Conservation (phyloP, 768 basidiomycete genomes). For the Russula vinacea region DNA sequence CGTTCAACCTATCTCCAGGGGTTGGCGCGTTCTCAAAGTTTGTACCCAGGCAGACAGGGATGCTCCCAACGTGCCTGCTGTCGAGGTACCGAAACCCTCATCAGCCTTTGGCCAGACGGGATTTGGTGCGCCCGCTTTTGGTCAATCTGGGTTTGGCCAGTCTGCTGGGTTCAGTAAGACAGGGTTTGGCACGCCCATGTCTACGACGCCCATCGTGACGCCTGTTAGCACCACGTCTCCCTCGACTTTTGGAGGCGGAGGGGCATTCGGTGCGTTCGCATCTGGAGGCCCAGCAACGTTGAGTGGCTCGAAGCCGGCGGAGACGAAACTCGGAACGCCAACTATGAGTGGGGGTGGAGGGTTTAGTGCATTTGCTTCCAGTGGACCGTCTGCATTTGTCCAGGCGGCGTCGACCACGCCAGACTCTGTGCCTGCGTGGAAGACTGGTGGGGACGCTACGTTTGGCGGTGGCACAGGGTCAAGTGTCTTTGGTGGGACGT, state of each 20-base stretch:
- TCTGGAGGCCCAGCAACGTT: constrained; percentile 29
- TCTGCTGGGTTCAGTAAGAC: constrained; percentile 32
- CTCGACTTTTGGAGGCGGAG: constrained; percentile 26
- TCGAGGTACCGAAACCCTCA: constrained; percentile 26
- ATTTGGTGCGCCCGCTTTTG: constrained; percentile 30
- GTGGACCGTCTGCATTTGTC: constrained; percentile 21
- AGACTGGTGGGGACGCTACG: constrained; percentile 19
- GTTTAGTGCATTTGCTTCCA: constrained; percentile 39
- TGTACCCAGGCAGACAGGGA: constrained; percentile 25
- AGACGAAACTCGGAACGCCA: constrained; percentile 10
- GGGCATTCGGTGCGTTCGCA: constrained; percentile 35
- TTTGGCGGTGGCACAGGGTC: constrained; percentile 16
- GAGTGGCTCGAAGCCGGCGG: constrained; percentile 20
- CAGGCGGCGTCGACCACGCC: constrained; percentile 7
- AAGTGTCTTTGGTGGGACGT: constrained; percentile 17
- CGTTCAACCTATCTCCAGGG: constrained; percentile 33
- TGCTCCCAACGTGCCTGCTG: constrained; percentile 5
- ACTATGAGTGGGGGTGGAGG: constrained; percentile 16
- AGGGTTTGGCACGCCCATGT: constrained; percentile 31
- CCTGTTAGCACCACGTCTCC: constrained; percentile 20
- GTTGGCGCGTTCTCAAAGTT: constrained; percentile 35
- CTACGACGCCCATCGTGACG: constrained; percentile 27
- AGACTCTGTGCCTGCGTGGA: constrained; percentile 24
- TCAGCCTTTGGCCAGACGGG: constrained; percentile 30
- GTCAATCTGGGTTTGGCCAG: constrained; percentile 39